Base-by-base conservation (phyloP, 2,329 filamentous ascomycete genomes). In the Xylariomycetidae sp. region DNA sequence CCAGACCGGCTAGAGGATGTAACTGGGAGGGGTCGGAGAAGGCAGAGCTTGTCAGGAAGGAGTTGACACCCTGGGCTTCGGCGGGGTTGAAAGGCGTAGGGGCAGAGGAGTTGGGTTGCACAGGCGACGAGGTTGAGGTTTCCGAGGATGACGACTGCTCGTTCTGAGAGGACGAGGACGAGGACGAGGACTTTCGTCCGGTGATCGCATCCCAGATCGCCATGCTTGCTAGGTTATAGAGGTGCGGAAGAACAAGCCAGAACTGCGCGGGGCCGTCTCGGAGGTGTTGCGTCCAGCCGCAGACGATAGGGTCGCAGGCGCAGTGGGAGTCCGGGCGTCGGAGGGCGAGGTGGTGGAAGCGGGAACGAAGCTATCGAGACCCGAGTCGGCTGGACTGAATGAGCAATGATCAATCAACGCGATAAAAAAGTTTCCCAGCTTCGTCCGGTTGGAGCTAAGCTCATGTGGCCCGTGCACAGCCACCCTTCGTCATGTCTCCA, bases 1-100 rank as follows among this genome's bases (percentile, higher is more conserved):
- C 88, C 42, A 98, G 70, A 48, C 92, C 92, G 34, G 92, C 88
- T 36, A 98, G 80, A 28, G 93, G 92, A 61, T 98, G 92, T 52
- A 98, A 73, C 60, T 84, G 75, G 44, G 88, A 79, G 8, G 90
- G 86, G 63, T 98, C 92, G 60, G 88, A 78, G 50, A 92, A 82
- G 35, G 80, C 64, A 38, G 83, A 79, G 52, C 70, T 76, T 54
- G 78, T 80, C 39, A 96, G 77, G 64, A 98, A 95, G 36, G 85
- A 82, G 53, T 86, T 82, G 52, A 92, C 84, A 63, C 90, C 88
- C 61, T 84, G 80, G 34, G 79, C 78, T 51, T 79, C 72, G 48
- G 76, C 71, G 25, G 85, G 77, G 60, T 89, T 80, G 63, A 86
- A 89, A 46, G 71, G 60, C 34, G 70, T 61, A 37, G 75, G 63